Evolutionary conservation across 805 yeast species (phyloP).

Genomic region (Wickerhamiella australiensis): DNA sequence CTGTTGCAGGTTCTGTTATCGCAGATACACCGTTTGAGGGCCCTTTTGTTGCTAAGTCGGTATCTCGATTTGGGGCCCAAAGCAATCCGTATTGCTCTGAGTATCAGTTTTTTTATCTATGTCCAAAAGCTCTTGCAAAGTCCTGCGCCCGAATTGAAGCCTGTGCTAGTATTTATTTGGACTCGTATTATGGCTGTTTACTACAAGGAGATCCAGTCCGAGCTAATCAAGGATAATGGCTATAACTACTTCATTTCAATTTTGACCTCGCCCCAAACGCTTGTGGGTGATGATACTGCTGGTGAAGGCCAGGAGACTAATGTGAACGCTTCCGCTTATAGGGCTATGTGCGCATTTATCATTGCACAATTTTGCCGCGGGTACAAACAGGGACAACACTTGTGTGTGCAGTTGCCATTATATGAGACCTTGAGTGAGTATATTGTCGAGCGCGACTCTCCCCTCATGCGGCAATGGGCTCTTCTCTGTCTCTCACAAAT

Average conservation of each 20-base stretch:
- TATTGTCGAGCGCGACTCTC: constrained; percentile 63
- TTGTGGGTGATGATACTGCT: neutral
- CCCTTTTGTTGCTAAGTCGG: constrained; percentile 67
- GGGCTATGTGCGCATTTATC: constrained; percentile 92
- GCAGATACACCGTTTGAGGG: constrained; percentile 86
- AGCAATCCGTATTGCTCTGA: constrained; percentile 87
- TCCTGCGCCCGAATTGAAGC: constrained; percentile 90
- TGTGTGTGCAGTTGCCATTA: constrained; percentile 64
- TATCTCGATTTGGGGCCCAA: constrained; percentile 93
- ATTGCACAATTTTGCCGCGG: constrained; percentile 74
- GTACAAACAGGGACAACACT: constrained; percentile 64
- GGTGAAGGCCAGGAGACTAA: constrained; percentile 15
- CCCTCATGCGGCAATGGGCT: constrained; percentile 88
- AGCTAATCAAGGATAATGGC: constrained; percentile 81
- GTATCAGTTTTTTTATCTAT: constrained; percentile 93
- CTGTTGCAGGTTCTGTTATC: constrained; percentile 85
- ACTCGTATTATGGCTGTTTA: constrained; percentile 96
- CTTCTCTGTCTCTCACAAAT: constrained; percentile 54
- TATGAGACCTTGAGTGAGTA: constrained; percentile 54
- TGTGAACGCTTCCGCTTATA: constrained; percentile 44
- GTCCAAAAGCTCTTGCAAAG: constrained; percentile 80
- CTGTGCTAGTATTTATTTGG: constrained; percentile 92
- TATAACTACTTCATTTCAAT: constrained; percentile 77
- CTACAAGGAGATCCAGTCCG: constrained; percentile 78
- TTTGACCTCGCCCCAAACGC: constrained; percentile 32